Base-by-base conservation (phyloP, 768 basidiomycete genomes). In the Russula sp. region DNA sequence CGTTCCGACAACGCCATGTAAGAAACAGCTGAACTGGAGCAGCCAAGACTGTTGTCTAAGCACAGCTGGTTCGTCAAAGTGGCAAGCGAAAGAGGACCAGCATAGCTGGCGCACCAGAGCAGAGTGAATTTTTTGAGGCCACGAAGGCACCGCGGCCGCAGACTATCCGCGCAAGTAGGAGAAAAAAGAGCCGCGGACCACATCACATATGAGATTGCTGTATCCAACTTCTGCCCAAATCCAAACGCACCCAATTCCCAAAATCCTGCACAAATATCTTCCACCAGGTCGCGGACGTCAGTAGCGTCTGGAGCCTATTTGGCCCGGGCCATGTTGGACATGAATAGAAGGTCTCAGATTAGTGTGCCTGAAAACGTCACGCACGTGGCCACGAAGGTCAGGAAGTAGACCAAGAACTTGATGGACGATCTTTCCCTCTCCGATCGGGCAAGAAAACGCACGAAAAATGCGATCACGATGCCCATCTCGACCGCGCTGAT, bases 1-100 rank as follows among this genome's bases (percentile, higher is more conserved):
- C 71, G 35, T 60, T 57, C 72, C 72, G 72, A 61, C 72, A 73
- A 31, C 72, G 64, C 69, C 70, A 70, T 34, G 68, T 71, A 11
- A 71, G 63, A 55, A 72, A 73, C 1, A 63, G 63, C 54, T 73
- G 72, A n/a, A 73, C 66, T 0, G 72, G 72, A 10, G 68, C 62
- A 1, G 72, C 69, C 57, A 73, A 68, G 14, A 66, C 20, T 7
- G 66, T 58, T 7, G 69, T 70, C 71, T 71, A 51, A 50, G 3
- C 13, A 50, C 11, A 16, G 18, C 8, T 13, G 35, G n/a, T n/a
- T n/a, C 2, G 48, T 52, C 40, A 27, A 31, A 13, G 8, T 10
- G 16, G 27, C 16, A 16, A 35, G 32, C 1, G 4, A 16, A 45
- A 37, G 5, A 39, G 10, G 6, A 31, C 8, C 8, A 35, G 11